These are phyloP conservation scores for Acer negundo DNA, from an alignment of 345 rosid genomes.

Conservation along the genomic window DNA sequence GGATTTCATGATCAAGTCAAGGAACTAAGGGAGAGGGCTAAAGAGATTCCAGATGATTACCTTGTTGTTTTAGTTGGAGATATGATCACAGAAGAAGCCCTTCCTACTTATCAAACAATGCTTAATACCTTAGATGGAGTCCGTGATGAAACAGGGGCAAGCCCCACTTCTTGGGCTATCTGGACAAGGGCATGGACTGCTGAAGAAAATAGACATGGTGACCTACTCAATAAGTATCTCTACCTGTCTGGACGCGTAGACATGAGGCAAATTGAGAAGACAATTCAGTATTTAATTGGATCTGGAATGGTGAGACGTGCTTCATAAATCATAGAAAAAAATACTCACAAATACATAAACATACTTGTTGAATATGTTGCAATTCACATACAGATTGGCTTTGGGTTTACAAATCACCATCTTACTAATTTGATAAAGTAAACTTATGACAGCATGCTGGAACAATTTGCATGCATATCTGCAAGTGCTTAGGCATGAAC, in stretches of 20 bases:
- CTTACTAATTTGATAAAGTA: no score
- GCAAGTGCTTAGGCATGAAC: not conserved
- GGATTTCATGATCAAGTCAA: constrained; percentile 83
- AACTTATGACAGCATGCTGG: not conserved
- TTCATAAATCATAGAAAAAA: not conserved
- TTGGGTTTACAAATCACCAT: no score
- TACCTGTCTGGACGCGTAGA: constrained; percentile 70
- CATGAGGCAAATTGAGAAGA: constrained; percentile 73
- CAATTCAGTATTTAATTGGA: constrained; percentile 68
- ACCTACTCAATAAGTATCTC: constrained; percentile 71
- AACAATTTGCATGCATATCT: not conserved
- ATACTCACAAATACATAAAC: not conserved
- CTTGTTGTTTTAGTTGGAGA: constrained; percentile 62
- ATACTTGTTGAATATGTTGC: not conserved
- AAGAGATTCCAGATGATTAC: constrained; percentile 85
- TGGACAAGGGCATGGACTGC: constrained; percentile 83
- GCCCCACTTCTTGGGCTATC: constrained; percentile 70
- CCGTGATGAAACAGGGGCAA: constrained; percentile 60
- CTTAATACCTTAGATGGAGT: constrained; percentile 54
- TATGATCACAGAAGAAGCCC: constrained; percentile 65
- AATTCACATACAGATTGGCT: not conserved
- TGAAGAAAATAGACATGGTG: constrained; percentile 81
- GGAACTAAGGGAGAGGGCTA: constrained; percentile 78
- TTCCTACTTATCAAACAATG: constrained; percentile 60
- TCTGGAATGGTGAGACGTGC: constrained; percentile 69